Conservation (phyloP, 495 filamentous ascomycete genomes). For the Aspergillus leporis region DNA sequence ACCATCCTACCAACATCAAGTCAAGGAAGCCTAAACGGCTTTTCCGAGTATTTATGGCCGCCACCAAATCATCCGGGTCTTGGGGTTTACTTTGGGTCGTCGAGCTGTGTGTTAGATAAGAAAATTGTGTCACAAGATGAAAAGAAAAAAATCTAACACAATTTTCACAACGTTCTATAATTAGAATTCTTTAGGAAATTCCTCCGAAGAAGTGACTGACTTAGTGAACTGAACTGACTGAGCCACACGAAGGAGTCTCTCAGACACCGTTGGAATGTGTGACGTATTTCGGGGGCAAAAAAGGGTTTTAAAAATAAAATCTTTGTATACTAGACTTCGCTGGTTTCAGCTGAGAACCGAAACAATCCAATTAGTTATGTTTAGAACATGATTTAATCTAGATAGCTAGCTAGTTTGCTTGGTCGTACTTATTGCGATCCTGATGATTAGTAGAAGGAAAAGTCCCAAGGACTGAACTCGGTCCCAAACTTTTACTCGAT, state of each 20-base stretch:
- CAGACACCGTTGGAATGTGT: neutral
- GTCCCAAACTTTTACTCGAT: too few relatives aligned
- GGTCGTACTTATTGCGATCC: too few relatives aligned
- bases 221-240: too few relatives aligned
- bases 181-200: conserved; percentile 1
- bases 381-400: neutral
- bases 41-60: neutral
- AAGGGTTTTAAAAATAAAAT: neutral
- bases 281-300: neutral
- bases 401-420: too few relatives aligned
- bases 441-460: too few relatives aligned
- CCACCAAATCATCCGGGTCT: neutral
- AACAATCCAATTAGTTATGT: neutral
- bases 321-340: neutral
- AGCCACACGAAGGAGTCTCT: neutral
- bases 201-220: neutral
- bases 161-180: neutral
- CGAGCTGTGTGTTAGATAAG: neutral
- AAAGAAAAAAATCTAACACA: neutral
- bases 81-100: neutral
- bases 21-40: neutral
- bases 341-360: neutral
- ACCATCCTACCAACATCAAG: neutral
- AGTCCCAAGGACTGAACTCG: too few relatives aligned
- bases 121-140: neutral